Base-by-base conservation (phyloP, 2,329 filamentous ascomycete species). In the Trichophyton rubrum region DNA sequence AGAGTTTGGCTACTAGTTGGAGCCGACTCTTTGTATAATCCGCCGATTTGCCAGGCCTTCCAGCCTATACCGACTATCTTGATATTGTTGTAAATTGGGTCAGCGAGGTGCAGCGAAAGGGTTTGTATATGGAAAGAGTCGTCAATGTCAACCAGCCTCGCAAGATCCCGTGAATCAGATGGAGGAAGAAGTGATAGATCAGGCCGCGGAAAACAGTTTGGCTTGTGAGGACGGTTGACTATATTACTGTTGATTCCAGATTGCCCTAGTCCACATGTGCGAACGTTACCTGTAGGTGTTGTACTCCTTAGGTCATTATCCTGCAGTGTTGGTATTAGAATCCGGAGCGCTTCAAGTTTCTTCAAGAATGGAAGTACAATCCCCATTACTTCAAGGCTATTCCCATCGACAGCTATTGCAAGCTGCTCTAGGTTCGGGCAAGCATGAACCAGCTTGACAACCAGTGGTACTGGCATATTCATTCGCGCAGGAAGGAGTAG, bases 391-490 rank as follows among this genome's bases (percentile, higher is more conserved):
- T 77, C 71, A 66, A 77, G 68, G 64, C 71, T 72, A 40, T 69
- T 68, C 15, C 72, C 64, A 9, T 77, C 72, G 15, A 80, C 73
- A 6, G 80, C 77, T 22, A 84, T 70, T 27, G 77, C 81, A 0
- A 86, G 71, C 65, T 86, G 82, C 62, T 84, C 81, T 13, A 85
- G 71, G 59, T 83, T 77, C 0, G 82, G 81, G 61, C 81, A 83
- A 8, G 71, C 71, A 57, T 79, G 77, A 35, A 82, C 78, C 5
- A 85, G 70, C 6, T 77, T 76, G 35, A 75, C 75, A 7, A 85
- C 70, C 3, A 79, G 73, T 1, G 73, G 68, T 2, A 75, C 72
- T 15, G 77, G 75, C 2, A 85, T 73, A 17, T 75, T 71, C 81
- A 82, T 85, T 49, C 77, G 73, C 38, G 82, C 77, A 2, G 78